Conservation (phyloP, 345 rosid genomes). For the Brassica nigra region DNA sequence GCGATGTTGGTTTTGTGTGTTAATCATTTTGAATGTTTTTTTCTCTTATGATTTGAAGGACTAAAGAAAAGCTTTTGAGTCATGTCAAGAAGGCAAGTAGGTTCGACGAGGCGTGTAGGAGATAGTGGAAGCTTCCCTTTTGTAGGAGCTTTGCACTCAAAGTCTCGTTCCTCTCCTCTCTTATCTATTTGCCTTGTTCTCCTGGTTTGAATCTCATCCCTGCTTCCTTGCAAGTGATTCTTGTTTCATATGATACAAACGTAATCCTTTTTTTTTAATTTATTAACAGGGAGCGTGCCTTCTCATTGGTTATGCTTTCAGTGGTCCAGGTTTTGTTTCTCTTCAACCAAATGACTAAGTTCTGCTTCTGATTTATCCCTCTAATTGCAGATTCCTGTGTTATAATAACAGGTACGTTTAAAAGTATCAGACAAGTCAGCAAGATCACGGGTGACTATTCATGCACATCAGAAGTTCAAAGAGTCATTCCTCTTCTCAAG, state of each 20-base stretch:
- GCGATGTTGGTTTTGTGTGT: not conserved
- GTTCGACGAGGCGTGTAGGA: conserved; percentile 72
- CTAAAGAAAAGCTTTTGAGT: not conserved
- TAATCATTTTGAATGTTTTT: not conserved
- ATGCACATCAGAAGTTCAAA: not conserved
- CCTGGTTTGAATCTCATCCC: conserved; percentile 47
- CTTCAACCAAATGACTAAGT: not conserved
- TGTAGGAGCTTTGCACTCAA: conserved; percentile 65
- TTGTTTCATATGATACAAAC: not conserved
- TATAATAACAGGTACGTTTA: conserved; percentile 54
- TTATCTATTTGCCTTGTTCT: conserved; percentile 66
- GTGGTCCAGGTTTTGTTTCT: conserved; percentile 60
- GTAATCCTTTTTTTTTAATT: not conserved
- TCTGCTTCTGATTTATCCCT: not conserved
- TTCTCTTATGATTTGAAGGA: conserved; percentile 1
- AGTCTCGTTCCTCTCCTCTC: conserved; percentile 77
- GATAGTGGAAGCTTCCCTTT: conserved; percentile 77
- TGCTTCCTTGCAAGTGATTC: not conserved
- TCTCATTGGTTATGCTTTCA: conserved; percentile 65
- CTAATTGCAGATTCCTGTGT: not conserved
- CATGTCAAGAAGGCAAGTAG: conserved; percentile 88
- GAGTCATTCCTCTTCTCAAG: not conserved
- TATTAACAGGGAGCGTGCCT: conserved; percentile 69
- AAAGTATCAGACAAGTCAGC: conserved; percentile 47
- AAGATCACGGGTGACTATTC: conserved; percentile 40